A percentile compares a stretch with the other conserved stretches of the same genome.
These are phyloP conservation scores for Perilla frutescens DNA, from an alignment of 257 asterid genomes.

Conservation along the genomic window DNA sequence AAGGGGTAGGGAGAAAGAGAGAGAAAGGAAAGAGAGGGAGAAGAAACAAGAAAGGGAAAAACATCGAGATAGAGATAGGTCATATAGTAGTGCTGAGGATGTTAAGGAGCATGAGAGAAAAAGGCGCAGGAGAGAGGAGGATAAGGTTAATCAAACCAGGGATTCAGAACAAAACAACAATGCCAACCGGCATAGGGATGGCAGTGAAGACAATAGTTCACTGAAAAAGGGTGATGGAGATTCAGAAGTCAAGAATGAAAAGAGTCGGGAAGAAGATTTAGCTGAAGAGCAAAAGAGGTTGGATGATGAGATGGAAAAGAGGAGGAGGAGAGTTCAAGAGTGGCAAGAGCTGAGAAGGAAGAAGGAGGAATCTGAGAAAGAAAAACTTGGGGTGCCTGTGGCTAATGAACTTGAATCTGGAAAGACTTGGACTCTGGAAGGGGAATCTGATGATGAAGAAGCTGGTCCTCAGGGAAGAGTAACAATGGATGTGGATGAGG, in stretches of 20 bases:
- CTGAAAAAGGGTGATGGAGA: slow-evolving; percentile 53
- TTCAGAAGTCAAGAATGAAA: slow-evolving; percentile 45
- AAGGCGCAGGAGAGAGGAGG: slow-evolving; percentile 73
- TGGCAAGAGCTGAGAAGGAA: slow-evolving; percentile 85
- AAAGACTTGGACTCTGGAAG: slow-evolving; percentile 87
- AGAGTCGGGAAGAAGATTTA: slow-evolving; percentile 66
- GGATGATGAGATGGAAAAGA: slow-evolving; percentile 86
- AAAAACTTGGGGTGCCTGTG: slow-evolving; percentile 59
- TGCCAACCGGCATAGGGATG: slow-evolving; percentile 49
- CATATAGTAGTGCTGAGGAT: slow-evolving; percentile 64
- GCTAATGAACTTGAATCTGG: slow-evolving; percentile 65
- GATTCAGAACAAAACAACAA: slow-evolving; percentile 55
- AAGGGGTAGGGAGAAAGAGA: slow-evolving; percentile 44
- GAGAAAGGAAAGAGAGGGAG: slow-evolving; percentile 58
- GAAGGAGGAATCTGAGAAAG: slow-evolving; percentile 77
- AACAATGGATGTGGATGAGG: slow-evolving; percentile 54
- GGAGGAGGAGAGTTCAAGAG: slow-evolving; percentile 92
- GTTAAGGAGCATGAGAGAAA: slow-evolving; percentile 64
- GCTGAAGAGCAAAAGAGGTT: slow-evolving; percentile 83
- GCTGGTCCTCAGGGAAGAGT: slow-evolving; percentile 55
- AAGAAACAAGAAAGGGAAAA: slow-evolving; percentile 53
- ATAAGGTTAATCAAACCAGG: slow-evolving; percentile 40
- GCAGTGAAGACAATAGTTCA: slow-evolving; percentile 48
- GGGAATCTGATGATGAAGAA: slow-evolving; percentile 93
- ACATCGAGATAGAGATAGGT: slow-evolving; percentile 51